Conservation (phyloP, 495 filamentous ascomycete species). For the Aspergillus mulundensis region DNA sequence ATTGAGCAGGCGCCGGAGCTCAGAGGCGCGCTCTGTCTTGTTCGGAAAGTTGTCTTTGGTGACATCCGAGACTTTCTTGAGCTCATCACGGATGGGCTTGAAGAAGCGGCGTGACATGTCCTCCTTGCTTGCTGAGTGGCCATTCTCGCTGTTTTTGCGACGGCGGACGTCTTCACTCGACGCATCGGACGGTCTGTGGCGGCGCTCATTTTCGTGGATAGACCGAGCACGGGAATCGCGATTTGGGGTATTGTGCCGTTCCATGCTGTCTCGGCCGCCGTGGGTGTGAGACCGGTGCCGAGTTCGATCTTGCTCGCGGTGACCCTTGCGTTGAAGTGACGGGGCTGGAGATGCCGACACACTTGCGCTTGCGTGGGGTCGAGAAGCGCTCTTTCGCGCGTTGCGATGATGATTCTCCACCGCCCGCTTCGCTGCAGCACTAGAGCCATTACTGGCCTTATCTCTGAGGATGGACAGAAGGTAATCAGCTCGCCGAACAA, state of each 20-base stretch:
- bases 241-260: slow-evolving; percentile 42
- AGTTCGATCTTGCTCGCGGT: slow-evolving; percentile 50
- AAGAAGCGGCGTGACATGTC: slow-evolving; percentile 55
- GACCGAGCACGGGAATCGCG: slow-evolving; percentile 38
- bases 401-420: slow-evolving; percentile 89
- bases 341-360: slow-evolving; percentile 55
- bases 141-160: slow-evolving; percentile 41
- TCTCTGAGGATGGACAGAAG: slow-evolving; percentile 84
- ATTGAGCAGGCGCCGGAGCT: slow-evolving; percentile 42
- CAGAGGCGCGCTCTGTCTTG: slow-evolving; percentile 51
- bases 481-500: slow-evolving; percentile 92
- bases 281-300: slow-evolving; percentile 47
- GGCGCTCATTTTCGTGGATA: slow-evolving; percentile 32
- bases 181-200: slow-evolving; percentile 37
- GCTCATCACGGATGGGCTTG: slow-evolving; percentile 55
- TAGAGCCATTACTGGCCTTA: slow-evolving; percentile 64
- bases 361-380: slow-evolving; percentile 37
- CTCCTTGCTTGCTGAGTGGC: slow-evolving; percentile 37
- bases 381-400: slow-evolving; percentile 59
- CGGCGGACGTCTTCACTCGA: slow-evolving; percentile 41
- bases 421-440: slow-evolving; percentile 63
- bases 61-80: slow-evolving; percentile 55
- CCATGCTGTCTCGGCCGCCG: slow-evolving; percentile 42
- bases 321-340: slow-evolving; percentile 40
- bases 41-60: slow-evolving; percentile 61